Percentiles rank a stretch among this genome's conserved stretches.
phyloP scores from a whole-genome alignment of 1,284 basidiomycete genomes.

The Ustilago hordei region DNA sequence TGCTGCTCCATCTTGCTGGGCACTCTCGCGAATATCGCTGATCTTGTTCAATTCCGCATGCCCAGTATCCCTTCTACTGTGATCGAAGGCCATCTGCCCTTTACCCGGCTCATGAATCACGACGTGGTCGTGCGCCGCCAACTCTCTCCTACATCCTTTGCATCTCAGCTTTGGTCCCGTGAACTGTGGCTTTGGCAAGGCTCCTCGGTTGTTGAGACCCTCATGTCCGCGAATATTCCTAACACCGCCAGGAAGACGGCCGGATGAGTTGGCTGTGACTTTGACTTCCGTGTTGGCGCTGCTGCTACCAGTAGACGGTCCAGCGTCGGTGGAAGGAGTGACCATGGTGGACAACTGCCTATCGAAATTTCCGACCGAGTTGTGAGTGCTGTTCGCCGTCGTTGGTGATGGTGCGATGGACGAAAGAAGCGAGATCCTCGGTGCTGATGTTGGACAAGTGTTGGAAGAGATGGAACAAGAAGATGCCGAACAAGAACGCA shows the following conservation, averaged over 20 bases:
- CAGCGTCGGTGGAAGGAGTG: neutral
- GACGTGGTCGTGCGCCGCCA: conserved; percentile 63
- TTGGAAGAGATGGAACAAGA: conserved; percentile 13
- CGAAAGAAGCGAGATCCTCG: conserved; percentile 15
- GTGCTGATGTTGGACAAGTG: neutral
- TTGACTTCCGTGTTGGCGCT: conserved; percentile 21
- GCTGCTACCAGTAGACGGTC: neutral
- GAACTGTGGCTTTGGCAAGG: conserved; percentile 40
- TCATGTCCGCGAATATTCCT: conserved; percentile 47
- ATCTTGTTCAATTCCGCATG: conserved; percentile 6
- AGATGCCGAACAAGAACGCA: conserved; percentile 20
- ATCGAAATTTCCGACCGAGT: neutral
- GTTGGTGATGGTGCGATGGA: conserved; percentile 9
- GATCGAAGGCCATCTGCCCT: conserved; percentile 65
- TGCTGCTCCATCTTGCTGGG: neutral
- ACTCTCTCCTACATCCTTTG: conserved; percentile 61
- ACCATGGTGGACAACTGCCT: conserved; percentile 14
- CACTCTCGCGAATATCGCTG: neutral
- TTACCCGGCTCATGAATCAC: conserved; percentile 64
- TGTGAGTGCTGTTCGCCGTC: neutral
- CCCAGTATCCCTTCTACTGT: conserved; percentile 46
- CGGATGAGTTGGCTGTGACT: conserved; percentile 47
- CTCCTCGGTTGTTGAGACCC: conserved; percentile 30
- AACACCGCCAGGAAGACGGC: conserved; percentile 54
- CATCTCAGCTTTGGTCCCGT: conserved; percentile 56